Evolutionary conservation across 192 early-diverging fungal species (phyloP).

Genomic region (Coemansia sp.): DNA sequence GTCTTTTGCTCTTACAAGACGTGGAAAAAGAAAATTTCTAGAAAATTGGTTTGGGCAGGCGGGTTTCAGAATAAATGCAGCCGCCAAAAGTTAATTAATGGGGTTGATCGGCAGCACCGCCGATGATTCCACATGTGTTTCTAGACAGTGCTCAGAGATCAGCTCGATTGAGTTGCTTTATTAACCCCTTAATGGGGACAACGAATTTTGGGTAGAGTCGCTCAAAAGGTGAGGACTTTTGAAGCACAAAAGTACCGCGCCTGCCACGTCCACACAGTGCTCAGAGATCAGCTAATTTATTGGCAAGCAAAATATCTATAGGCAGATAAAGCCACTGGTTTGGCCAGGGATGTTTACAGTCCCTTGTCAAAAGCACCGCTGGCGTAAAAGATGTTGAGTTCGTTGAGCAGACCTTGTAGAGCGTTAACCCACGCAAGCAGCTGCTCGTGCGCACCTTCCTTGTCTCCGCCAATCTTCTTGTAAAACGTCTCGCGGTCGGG

Average conservation of each 20-base stretch:
- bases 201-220: no score
- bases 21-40: constrained; percentile 4
- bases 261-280: no score
- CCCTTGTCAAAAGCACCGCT: constrained; percentile 53
- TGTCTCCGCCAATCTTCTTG: constrained; percentile 70
- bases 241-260: no score
- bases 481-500: constrained; percentile 89
- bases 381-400: constrained; percentile 63
- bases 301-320: no score
- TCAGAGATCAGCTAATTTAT: no score
- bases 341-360: constrained; percentile 17
- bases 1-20: constrained; percentile 3
- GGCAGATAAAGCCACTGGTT: no score
- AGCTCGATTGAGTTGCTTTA: no score
- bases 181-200: no score
- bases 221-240: no score
- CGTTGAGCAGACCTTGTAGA: constrained; percentile 71
- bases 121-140: not conserved
- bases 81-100: not conserved
- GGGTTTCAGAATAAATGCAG: no score
- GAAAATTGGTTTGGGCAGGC: not conserved
- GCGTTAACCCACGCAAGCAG: constrained; percentile 72
- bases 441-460: constrained; percentile 57
- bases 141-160: no score
- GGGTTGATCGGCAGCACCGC: not conserved